Conservation (phyloP, 768 basidiomycete species). For the Leccinellum albellum region DNA sequence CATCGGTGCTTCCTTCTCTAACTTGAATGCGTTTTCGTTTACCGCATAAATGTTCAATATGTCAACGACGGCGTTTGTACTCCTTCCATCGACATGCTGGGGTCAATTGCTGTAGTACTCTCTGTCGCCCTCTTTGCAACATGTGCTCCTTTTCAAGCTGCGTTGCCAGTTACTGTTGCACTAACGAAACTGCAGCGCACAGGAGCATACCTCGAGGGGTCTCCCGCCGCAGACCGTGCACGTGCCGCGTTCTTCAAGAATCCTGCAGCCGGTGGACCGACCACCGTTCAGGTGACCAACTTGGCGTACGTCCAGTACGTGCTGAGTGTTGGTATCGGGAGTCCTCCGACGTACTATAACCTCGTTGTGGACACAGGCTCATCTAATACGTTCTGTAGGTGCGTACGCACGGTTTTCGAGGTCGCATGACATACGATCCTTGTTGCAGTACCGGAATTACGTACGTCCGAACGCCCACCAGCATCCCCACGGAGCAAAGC, state of each 20-base stretch:
- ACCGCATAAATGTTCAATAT: slow-evolving; percentile 5
- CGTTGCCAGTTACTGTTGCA: slow-evolving; percentile 1
- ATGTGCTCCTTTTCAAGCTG: neutral
- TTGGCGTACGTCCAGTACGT: slow-evolving; percentile 16
- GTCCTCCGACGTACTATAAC: slow-evolving; percentile 26
- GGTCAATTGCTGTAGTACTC: slow-evolving; percentile 3
- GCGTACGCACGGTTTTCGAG: neutral
- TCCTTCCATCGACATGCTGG: slow-evolving; percentile 7
- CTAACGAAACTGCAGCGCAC: slow-evolving; percentile 11
- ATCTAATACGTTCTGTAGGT: slow-evolving; percentile 31
- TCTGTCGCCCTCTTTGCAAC: slow-evolving; percentile 5
- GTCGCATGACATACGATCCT: neutral
- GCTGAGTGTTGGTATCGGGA: slow-evolving; percentile 23
- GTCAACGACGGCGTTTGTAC: neutral
- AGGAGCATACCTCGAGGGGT: slow-evolving; percentile 16
- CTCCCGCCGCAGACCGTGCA: slow-evolving; percentile 15
- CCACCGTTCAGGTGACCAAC: slow-evolving; percentile 12
- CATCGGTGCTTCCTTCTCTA: neutral
- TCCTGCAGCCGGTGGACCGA: neutral
- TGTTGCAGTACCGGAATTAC: slow-evolving; percentile 14
- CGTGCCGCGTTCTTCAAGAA: slow-evolving; percentile 11
- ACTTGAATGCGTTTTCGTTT: neutral
- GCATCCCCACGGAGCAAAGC: slow-evolving; percentile 21
- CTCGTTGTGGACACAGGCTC: slow-evolving; percentile 32
- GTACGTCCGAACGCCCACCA: slow-evolving; percentile 22